Base-by-base conservation (phyloP, 2,329 filamentous ascomycete genomes). In the Colletotrichum sp. region DNA sequence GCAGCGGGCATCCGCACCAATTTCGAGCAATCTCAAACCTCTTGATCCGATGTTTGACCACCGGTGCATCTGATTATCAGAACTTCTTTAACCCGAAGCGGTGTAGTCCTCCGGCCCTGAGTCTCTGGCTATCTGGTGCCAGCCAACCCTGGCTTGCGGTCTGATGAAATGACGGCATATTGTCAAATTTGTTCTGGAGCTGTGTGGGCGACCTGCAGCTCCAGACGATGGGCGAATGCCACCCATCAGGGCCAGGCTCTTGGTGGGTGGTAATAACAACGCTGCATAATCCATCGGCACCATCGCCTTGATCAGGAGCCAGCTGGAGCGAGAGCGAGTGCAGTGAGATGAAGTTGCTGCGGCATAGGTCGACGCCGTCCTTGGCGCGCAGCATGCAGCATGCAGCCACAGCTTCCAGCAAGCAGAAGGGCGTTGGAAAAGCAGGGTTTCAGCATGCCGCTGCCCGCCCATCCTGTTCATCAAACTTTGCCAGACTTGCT, bases 381-480 rank as follows among this genome's bases (percentile, higher is more conserved):
- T 74, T 69, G 70, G 74, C 71, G 32, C 18, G 72, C 67, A 55
- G 68, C 34, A 65, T 34, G 74, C 74, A 61, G 66, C 57, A 63
- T 32, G 72, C 59, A 65, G 55, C 52, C 39, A 16, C 32, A 57
- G 55, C 26, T 64, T 64, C 59, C 32, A 64, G 71, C 57, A 63
- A 73, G 55, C 28, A 63, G 28, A 7, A 30, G 15, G 18, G 18
- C 8, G 32, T 12, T 16, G n/a, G 10, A 73, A 73, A 65, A 69
- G 64, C 74, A 74, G 30, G 74, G 74, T 76, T 76, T 76, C 74
- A 76, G 70, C 70, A 72, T 72, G 55, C 61, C 69, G 69, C 43
- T n/a, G 28, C 60, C 59, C 36, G 59, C 26, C 59, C 74, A 72
- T 74, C 74, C 74, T 74, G 64, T 74, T 71, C 60, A 71, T 71